Evolutionary conservation across 2,329 filamentous ascomycete genomes (phyloP).

Genomic region (Colletotrichum liaoningense): DNA sequence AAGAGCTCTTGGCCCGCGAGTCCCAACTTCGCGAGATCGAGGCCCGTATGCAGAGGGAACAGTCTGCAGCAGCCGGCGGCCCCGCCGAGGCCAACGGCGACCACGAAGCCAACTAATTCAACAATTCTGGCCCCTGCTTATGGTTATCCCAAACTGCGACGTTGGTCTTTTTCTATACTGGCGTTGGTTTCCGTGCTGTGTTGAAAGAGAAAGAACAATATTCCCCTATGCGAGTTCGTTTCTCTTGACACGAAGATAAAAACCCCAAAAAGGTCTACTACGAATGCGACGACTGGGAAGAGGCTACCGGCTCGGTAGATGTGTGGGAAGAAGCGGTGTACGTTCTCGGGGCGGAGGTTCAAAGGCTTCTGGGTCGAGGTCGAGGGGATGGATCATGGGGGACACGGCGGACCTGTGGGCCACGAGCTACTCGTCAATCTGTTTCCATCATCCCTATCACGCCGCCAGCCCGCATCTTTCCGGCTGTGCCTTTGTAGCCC

Average conservation of each 20-base stretch:
- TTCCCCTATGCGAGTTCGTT: constrained; percentile 54
- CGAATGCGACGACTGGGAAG: constrained; percentile 36
- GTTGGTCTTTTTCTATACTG: constrained; percentile 59
- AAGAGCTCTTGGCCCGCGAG: constrained; percentile 96
- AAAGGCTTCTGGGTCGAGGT: constrained; percentile 18
- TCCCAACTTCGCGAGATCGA: constrained; percentile 99
- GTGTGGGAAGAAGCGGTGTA: constrained; percentile 32
- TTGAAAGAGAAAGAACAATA: constrained; percentile 57
- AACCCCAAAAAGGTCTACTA: constrained; percentile 39
- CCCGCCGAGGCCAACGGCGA: constrained; percentile 66
- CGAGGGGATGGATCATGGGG: background rate
- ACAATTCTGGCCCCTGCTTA: constrained; percentile 27
- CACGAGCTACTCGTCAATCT: constrained; percentile 22
- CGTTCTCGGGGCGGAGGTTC: constrained; percentile 14
- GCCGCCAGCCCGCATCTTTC: constrained; percentile 32
- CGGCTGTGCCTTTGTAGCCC: constrained; percentile 37
- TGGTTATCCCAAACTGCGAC: constrained; percentile 49
- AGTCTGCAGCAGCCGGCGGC: constrained; percentile 60
- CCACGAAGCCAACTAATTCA: constrained; percentile 60
- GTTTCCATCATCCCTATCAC: constrained; percentile 28
- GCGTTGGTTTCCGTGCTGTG: constrained; percentile 59
- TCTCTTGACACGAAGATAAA: constrained; percentile 48
- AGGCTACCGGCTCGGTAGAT: constrained; percentile 33
- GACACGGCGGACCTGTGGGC: constrained; percentile 3
- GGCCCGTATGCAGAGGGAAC: constrained; percentile 93